Base-by-base conservation (phyloP, 2,329 filamentous ascomycete genomes). In the Ophiosphaerella herpotricha region DNA sequence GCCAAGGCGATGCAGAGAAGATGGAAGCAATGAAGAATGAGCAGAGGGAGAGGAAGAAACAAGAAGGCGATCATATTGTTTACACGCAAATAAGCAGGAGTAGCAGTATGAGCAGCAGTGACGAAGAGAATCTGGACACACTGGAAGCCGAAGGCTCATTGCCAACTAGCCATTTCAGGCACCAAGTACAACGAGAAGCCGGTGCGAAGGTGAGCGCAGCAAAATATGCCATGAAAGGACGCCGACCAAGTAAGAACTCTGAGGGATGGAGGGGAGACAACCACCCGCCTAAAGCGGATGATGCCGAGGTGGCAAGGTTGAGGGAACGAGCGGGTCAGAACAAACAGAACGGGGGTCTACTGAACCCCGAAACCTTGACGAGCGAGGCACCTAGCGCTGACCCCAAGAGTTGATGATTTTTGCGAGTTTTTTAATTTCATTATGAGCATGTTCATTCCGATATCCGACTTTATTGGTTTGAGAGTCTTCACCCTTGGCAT, bases 31-130 rank as follows among this genome's bases (percentile, higher is more conserved):
- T 95, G 78, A 97, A 97, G 78, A 76, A 85, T 36, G 82, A 85
- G 53, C 92, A 96, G 75, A 78, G 84, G 23, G 82, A 87, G 50
- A 75, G 81, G 58, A 96, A 94, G 82, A 89, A 89, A 79, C 77
- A 77, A 35, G 77, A 80, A 32, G 80, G 81, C 37, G 71, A 77
- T 16, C 71, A 75, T 12, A 75, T 81, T 48, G 75, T 83, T 5
- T 86, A 81, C 67, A 75, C 80, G 6, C 83, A 86, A 57, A 76
- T 78, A 47, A 77, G 70, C 32, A 72, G 70, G 12, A 60, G 71
- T 38, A 72, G 79, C 61, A 70, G 73, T 64, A 67, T 85, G 68
- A 78, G 75, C 29, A 83, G 78, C 48, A 81, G 77, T 8, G 85
- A 87, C 40, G 80, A 83, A 49, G 81, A 85, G 39, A 79, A 83